Conservation (phyloP, 345 rosid genomes). For the Salix arbutifolia region DNA sequence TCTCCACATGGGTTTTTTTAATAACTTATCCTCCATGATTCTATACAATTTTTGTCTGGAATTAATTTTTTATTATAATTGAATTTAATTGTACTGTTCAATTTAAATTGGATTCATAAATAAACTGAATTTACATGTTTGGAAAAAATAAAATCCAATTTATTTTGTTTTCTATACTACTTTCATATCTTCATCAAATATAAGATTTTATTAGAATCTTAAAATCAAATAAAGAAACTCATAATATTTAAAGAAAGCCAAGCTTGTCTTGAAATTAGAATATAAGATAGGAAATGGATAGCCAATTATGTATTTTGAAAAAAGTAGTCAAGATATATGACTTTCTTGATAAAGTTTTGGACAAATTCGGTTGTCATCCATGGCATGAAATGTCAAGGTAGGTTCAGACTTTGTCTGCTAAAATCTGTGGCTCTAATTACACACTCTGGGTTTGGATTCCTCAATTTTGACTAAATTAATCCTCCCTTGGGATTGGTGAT, state of each 20-base stretch:
- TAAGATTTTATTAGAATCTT: no score
- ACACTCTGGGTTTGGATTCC: not conserved
- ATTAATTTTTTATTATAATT: no score
- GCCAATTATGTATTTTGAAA: not conserved
- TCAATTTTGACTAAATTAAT: not conserved
- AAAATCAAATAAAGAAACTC: no score
- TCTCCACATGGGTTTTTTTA: not conserved
- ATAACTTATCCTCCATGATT: no score
- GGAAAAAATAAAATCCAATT: no score
- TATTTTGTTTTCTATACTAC: no score
- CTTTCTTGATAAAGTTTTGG: not conserved
- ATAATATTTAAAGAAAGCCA: not conserved
- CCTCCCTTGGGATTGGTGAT: not conserved
- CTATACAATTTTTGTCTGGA: no score
- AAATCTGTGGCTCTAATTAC: not conserved
- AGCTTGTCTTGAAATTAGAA: not conserved
- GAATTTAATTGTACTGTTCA: no score
- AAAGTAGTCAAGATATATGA: not conserved
- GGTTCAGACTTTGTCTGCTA: constrained; percentile 6
- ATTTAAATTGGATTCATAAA: no score
- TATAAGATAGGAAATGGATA: not conserved
- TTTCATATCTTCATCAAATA: no score
- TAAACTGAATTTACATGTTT: no score
- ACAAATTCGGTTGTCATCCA: not conserved
- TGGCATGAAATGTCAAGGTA: not conserved